A percentile compares a stretch with the other conserved stretches of the same genome.
These are phyloP conservation scores for Paramicrosporidium saccamoebae DNA, from an alignment of 371 early-diverging fungal genomes.

Conservation along the genomic window DNA sequence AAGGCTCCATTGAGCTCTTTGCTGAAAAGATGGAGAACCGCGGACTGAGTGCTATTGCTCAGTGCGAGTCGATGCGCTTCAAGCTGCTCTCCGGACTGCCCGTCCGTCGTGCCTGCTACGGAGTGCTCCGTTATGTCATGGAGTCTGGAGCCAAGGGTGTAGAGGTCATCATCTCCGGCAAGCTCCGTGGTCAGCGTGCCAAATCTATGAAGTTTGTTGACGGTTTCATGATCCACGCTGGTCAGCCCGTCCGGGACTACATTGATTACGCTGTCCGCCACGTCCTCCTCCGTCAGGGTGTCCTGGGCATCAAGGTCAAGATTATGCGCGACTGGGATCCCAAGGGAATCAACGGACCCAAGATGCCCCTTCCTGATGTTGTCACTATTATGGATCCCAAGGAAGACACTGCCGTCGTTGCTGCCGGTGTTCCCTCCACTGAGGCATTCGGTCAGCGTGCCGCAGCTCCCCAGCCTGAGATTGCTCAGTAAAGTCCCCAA, in stretches of 20 bases:
- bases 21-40: conserved; percentile 94
- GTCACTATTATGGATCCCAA: conserved; percentile 77
- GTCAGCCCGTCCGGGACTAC: conserved; percentile 88
- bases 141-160: conserved; percentile 99
- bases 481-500: too few relatives aligned
- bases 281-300: conserved; percentile 86
- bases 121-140: conserved; percentile 94
- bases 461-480: too few relatives aligned
- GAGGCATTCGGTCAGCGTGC: too few relatives aligned
- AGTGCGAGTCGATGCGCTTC: conserved; percentile 92
- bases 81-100: conserved; percentile 89
- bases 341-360: conserved; percentile 79
- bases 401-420: conserved; percentile 39
- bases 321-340: conserved; percentile 97
- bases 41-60: conserved; percentile 95
- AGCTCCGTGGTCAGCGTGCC: conserved; percentile 99
- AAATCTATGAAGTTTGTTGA: conserved; percentile 99
- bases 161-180: conserved; percentile 97
- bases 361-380: conserved; percentile 80
- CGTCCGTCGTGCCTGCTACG: conserved; percentile 92
- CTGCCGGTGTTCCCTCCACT: conserved; percentile 5
- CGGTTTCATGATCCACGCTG: conserved; percentile 99
- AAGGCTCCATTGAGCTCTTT: conserved; percentile 85
- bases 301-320: conserved; percentile 99
- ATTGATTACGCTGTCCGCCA: conserved; percentile 91